Base-by-base conservation (phyloP, 2,329 filamentous ascomycete species). In the Colletotrichum acutatum region DNA sequence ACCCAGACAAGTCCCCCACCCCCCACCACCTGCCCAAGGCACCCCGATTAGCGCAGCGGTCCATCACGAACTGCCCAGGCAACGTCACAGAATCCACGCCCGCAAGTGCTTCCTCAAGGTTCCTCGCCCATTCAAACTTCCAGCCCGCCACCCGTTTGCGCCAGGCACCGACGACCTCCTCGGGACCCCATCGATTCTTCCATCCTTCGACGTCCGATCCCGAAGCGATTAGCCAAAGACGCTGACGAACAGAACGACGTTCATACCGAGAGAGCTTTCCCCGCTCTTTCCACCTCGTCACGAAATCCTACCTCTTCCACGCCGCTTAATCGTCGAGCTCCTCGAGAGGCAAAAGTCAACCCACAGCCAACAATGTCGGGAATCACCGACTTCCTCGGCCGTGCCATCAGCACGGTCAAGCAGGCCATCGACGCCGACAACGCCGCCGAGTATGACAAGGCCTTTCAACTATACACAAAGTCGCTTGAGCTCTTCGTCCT, bases 401-500 rank as follows among this genome's bases (percentile, higher is more conserved):
- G 96, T 79, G 97, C 97, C 79, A 98, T 98, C 87, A 95, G 97
- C 80, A 93, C 94, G 83, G 96, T 99, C 80, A 97, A 98, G 85
- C 97, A 97, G 84, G 97, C 97, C 77, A 98, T 99, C 86, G 95
- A 98, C 82, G 92, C 94, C 78, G 97, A 99, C 86, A 97, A 96
- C 77, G 93, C 94, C 58, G 95, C 95, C 82, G 95, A 98, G 82
- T 99, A 99, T 85, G 95, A 98, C 79, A 96, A 97, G 84, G 97
- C 97, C 69, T 98, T 98, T 83, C 94, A 98, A 81, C 89, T 93
- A 75, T 99, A 99, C 90, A 98, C 98, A 87, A 92, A 95, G 77
- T 93, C 96, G 64, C 93, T 99, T 78, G 96, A 99, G 85, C 91
- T 98, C 71, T 99, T 98, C 88, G 98, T 99, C 94, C 93, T 98